These are phyloP conservation scores for Trypanosoma melophagium DNA, from an alignment of 208 protist species.

Conservation along the genomic window DNA sequence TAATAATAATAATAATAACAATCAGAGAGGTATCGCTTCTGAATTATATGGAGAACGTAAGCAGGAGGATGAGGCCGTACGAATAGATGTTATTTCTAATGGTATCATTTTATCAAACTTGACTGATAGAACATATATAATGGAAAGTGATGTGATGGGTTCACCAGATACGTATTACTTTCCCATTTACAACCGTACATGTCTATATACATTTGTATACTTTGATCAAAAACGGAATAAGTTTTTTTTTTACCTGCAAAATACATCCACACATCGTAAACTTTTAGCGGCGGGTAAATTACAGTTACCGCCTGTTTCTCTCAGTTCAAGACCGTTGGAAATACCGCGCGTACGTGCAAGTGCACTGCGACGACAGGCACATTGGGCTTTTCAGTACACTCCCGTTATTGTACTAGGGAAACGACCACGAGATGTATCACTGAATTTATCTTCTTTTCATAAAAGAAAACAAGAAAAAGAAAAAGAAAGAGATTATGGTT, in stretches of 20 bases:
- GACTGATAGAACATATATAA: not conserved
- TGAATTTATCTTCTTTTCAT: not conserved
- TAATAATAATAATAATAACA: not conserved
- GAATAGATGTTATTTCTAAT: conserved; percentile 16
- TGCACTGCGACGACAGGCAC: conserved; percentile 1
- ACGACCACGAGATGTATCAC: not conserved
- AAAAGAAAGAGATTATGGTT: not conserved
- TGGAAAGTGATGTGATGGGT: not conserved
- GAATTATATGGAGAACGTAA: too few relatives aligned
- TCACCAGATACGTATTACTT: conserved; percentile 14
- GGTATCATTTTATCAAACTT: conserved; percentile 3
- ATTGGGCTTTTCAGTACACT: conserved; percentile 16
- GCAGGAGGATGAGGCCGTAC: not conserved
- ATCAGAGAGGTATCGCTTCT: not conserved
- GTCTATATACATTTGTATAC: conserved; percentile 23
- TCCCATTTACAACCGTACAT: conserved; percentile 28
- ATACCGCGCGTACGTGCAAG: not conserved
- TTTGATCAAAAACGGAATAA: conserved; percentile 16
- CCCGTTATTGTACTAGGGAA: conserved; percentile 9
- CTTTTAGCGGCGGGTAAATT: conserved; percentile 8
- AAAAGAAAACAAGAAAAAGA: not conserved
- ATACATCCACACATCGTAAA: conserved; percentile 10
- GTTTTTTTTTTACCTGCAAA: conserved; percentile 22
- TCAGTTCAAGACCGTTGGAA: conserved; percentile 23
- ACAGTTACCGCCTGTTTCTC: conserved; percentile 13